Percentiles rank a stretch among this genome's conserved stretches.
These are phyloP conservation scores for Aaosphaeria arxii DNA, from an alignment of 2,329 filamentous ascomycete genomes.

Conservation along the genomic window DNA sequence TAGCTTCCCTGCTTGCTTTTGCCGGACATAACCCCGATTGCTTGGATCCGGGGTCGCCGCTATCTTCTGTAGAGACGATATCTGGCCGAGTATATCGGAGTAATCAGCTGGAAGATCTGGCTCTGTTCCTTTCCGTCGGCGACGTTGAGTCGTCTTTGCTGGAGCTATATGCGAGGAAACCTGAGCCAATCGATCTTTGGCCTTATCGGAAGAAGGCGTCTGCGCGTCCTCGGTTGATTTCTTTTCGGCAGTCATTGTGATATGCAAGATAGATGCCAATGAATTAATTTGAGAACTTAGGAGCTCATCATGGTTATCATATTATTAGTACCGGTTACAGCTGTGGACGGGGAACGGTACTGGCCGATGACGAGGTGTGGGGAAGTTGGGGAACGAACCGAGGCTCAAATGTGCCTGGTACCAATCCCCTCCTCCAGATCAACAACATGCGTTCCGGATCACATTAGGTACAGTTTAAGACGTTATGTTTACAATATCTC, in stretches of 20 bases:
- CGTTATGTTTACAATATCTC: too few species aligned
- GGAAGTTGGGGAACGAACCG: background rate
- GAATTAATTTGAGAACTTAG: too few species aligned
- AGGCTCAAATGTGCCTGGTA: background rate
- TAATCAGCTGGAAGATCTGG: constrained; percentile 57
- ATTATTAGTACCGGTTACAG: too few species aligned
- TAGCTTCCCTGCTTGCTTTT: constrained; percentile 62
- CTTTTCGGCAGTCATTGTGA: too few species aligned
- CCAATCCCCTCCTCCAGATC: too few species aligned
- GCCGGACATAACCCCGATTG: constrained; percentile 58
- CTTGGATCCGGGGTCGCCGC: constrained; percentile 54
- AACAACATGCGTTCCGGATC: too few species aligned
- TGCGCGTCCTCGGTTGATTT: constrained; percentile 13
- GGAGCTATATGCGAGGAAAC: constrained; percentile 44
- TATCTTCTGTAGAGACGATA: constrained; percentile 50
- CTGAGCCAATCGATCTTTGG: constrained; percentile 47
- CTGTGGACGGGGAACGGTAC: too few species aligned
- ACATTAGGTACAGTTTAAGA: too few species aligned
- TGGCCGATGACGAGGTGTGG: constrained; percentile 7
- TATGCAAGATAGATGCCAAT: too few species aligned
- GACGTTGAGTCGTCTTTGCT: constrained; percentile 34
- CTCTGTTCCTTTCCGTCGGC: constrained; percentile 33
- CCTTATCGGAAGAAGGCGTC: constrained; percentile 18
- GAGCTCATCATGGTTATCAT: too few species aligned
- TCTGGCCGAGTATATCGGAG: constrained; percentile 58